Evolutionary conservation across 805 yeast species (phyloP).

Genomic region (Lachancea mirantina): DNA sequence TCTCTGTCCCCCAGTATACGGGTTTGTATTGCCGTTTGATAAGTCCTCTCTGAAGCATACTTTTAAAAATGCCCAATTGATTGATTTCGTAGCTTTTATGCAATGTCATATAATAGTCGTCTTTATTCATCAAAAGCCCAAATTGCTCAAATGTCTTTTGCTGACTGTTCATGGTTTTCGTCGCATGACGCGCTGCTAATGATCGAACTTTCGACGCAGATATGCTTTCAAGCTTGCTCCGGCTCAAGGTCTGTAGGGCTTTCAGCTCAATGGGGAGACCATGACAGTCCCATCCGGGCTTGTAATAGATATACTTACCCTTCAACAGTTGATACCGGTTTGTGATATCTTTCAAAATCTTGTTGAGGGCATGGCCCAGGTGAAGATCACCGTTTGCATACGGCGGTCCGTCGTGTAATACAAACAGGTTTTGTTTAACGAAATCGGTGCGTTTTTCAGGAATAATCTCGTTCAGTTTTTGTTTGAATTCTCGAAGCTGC

Average conservation of each 20-base stretch:
- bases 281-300: constrained; percentile 99
- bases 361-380: constrained; percentile 87
- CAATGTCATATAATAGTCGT: constrained; percentile 66
- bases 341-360: constrained; percentile 80
- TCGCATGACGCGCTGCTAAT: constrained; percentile 65
- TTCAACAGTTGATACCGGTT: constrained; percentile 58
- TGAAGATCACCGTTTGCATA: constrained; percentile 95
- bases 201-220: constrained; percentile 47
- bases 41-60: constrained; percentile 56
- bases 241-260: constrained; percentile 49
- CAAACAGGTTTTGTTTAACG: constrained; percentile 40
- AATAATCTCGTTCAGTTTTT: constrained; percentile 7
- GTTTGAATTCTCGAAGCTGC: constrained; percentile 39
- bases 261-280: constrained; percentile 94
- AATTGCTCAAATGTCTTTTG: constrained; percentile 54
- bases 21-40: constrained; percentile 86
- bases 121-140: constrained; percentile 83
- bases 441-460: constrained; percentile 19
- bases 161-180: constrained; percentile 58
- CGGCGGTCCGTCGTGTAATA: constrained; percentile 96
- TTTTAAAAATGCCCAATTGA: constrained; percentile 65
- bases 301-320: constrained; percentile 59
- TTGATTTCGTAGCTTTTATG: constrained; percentile 60
- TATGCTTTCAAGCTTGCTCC: constrained; percentile 29
- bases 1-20: constrained; percentile 95